Evolutionary conservation across 768 basidiomycete genomes (phyloP).

Genomic region (Boletus eberwhitei): DNA sequence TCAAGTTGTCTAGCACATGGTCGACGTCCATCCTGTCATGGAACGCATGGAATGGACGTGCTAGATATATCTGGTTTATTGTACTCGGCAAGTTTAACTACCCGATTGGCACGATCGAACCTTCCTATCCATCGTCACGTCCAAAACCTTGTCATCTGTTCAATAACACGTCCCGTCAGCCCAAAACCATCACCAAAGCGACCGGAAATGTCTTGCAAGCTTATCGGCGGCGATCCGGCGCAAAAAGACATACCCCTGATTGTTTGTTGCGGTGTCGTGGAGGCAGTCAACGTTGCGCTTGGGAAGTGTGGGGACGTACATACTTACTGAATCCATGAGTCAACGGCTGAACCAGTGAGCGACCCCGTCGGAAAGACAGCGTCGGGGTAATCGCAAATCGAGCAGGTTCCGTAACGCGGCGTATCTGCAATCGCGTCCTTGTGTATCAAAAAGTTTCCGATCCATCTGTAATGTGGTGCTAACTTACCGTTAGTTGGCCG

Average conservation of each 20-base stretch:
- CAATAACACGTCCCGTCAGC: not conserved
- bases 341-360: conserved; percentile 14
- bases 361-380: conserved; percentile 38
- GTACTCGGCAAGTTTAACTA: not conserved
- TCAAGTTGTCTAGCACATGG: conserved; percentile 6
- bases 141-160: not conserved
- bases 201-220: not conserved
- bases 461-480: not conserved
- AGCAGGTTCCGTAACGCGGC: conserved; percentile 38
- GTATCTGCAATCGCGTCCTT: conserved; percentile 16
- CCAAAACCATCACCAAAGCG: too few species aligned
- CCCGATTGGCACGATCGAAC: not conserved
- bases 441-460: not conserved
- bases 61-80: not conserved
- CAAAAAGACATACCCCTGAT: not conserved
- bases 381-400: conserved; percentile 34
- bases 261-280: not conserved
- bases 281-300: not conserved
- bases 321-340: conserved; percentile 2
- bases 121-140: not conserved
- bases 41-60: not conserved
- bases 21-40: not conserved
- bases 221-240: not conserved
- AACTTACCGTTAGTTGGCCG: not conserved
- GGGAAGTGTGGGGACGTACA: not conserved